Evolutionary conservation across 805 yeast genomes (phyloP), one percentile per base, ranked within the genome.

Genomic region (Babjeviella inositovora): DNA sequence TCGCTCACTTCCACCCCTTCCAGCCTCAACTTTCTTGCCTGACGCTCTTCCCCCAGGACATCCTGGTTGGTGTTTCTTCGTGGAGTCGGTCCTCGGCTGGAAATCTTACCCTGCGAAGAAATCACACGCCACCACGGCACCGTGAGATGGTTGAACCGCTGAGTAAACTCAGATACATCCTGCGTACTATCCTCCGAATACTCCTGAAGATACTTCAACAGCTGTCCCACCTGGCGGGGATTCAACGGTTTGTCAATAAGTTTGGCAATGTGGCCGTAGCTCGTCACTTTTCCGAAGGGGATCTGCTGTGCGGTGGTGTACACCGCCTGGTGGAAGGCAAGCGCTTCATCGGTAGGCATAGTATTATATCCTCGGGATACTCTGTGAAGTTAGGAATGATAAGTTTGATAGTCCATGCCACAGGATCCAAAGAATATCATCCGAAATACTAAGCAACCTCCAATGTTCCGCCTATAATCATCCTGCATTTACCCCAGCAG

Each of bases 61-160:
- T 38, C 45, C 7, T 39, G n/a, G n/a, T n/a, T n/a, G n/a, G n/a
- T n/a, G n/a, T n/a, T n/a, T n/a, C n/a, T n/a, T n/a, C n/a, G n/a
- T n/a, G n/a, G n/a, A n/a, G n/a, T n/a, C n/a, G n/a, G n/a, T n/a
- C n/a, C 63, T 20, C 77, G 39, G 3, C 62, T 60, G 4, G 82
- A 63, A 3, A 77, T 69, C 11, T 45, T 50, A 0, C 90, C 90
- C 10, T 62, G 45, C n/a, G 76, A 53, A 13, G 62, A 58, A 7
- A 79, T 50, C 2, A 79, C 77, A 17, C 92, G 46, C 87, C 87
- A 77, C 92, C 92, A 79, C 4, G 87, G 87, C 8, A 76, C 60
- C 7, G 47, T 49, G 3, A 33, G 42, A 7, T 36, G 23, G 25
- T 47, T 44, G 32, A 45, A 45, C 16, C 33, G 38, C 4, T 25